These are phyloP conservation scores for Cutaneotrichosporon sp. DNA, from an alignment of 1,284 basidiomycete genomes.

Conservation along the genomic window DNA sequence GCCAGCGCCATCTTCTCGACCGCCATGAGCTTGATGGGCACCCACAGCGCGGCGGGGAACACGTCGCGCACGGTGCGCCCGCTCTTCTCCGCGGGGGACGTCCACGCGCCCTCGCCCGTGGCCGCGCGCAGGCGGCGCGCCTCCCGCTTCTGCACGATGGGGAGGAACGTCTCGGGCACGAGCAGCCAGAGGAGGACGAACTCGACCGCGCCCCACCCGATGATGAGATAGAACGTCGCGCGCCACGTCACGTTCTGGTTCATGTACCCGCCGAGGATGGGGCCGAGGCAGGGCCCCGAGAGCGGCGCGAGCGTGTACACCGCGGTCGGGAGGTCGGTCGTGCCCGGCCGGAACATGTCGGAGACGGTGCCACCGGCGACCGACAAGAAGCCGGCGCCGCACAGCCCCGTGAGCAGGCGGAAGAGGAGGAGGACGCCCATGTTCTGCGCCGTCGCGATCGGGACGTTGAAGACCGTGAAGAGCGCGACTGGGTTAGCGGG, in stretches of 20 bases:
- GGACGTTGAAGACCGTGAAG: background rate
- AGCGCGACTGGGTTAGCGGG: background rate
- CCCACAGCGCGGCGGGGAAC: background rate
- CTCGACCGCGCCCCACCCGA: background rate
- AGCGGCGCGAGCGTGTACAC: background rate
- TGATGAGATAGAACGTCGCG: background rate
- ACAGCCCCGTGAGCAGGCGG: background rate
- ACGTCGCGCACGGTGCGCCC: background rate
- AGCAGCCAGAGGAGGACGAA: background rate
- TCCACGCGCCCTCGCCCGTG: background rate
- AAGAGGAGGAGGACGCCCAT: background rate
- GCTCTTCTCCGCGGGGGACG: background rate
- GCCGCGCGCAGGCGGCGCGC: background rate
- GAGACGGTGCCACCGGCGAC: constrained; percentile 1
- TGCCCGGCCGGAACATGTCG: background rate
- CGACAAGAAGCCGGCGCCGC: background rate
- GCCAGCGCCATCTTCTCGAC: constrained; percentile 3
- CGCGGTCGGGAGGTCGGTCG: background rate
- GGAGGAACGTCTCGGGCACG: background rate
- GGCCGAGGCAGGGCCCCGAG: background rate
- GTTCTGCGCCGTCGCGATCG: constrained; percentile 1
- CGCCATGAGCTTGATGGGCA: constrained; percentile 3
- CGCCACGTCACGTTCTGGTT: constrained; percentile 3
- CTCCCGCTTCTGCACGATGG: background rate
- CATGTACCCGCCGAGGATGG: background rate